phyloP scores from a whole-genome alignment of 768 basidiomycete species.

The Strobilomyces confusus region DNA sequence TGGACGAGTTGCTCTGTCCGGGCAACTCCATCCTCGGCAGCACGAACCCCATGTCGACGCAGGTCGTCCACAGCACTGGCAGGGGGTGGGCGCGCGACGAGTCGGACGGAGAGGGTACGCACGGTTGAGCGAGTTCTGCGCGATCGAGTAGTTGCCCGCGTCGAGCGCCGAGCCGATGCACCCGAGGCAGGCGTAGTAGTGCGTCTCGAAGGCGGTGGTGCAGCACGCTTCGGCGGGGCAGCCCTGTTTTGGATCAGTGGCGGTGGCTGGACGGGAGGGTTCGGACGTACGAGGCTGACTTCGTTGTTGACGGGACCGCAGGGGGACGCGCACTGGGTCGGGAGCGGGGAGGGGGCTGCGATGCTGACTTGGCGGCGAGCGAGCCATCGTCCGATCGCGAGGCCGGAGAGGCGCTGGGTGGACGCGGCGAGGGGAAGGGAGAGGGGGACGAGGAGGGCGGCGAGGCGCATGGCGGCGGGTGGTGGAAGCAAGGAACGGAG shows the following conservation, averaged over 20 bases:
- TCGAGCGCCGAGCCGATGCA: constrained; percentile 34
- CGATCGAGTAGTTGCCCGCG: constrained; percentile 24
- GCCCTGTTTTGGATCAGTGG: constrained; percentile 15
- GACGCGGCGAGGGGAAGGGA: neutral
- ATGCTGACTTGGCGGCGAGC: constrained; percentile 19
- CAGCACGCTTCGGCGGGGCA: constrained; percentile 37
- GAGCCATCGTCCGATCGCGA: neutral
- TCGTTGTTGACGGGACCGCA: constrained; percentile 26
- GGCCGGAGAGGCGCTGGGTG: neutral
- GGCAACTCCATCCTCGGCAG: constrained; percentile 23
- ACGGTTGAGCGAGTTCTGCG: constrained; percentile 36
- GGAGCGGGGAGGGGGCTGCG: constrained; percentile 9
- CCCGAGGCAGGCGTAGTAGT: constrained; percentile 40
- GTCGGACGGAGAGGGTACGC: constrained; percentile 5
- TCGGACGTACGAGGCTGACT: constrained; percentile 21
- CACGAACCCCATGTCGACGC: constrained; percentile 24
- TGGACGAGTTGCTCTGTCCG: constrained; percentile 22
- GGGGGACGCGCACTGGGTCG: constrained; percentile 22
- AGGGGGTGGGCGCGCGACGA: no score
- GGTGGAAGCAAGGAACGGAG: neutral
- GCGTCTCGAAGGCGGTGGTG: constrained; percentile 34
- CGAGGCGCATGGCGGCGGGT: constrained; percentile 16
- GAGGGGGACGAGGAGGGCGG: neutral
- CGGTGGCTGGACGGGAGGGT: no score
- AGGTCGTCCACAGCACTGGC: constrained; percentile 24